Conservation (phyloP, 2,329 filamentous ascomycete genomes). For the Ceratocystis destructans region DNA sequence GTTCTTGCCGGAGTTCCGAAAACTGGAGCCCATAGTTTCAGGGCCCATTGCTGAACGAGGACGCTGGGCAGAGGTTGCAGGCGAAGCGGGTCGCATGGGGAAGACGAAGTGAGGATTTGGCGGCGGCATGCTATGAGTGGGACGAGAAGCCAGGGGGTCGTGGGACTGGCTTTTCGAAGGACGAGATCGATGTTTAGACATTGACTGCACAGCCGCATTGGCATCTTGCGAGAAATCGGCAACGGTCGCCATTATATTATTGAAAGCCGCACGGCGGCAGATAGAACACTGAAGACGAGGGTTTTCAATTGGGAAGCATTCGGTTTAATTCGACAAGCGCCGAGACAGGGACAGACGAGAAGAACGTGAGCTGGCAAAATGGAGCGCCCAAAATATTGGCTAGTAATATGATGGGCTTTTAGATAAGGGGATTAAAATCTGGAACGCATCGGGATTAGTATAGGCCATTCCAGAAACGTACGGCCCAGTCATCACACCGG, state of each 20-base stretch:
- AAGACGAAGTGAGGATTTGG: constrained; percentile 55
- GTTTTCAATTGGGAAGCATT: constrained; percentile 10
- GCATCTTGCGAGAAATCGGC: not conserved
- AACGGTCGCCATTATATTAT: constrained; percentile 15
- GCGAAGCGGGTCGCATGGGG: constrained; percentile 36
- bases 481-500: not conserved
- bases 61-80: constrained; percentile 35
- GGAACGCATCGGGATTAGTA: constrained; percentile 2
- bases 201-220: not conserved
- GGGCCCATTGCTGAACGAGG: constrained; percentile 41
- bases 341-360: not conserved
- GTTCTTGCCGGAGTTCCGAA: constrained; percentile 9
- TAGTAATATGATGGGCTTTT: not conserved
- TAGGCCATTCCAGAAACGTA: not conserved
- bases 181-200: constrained; percentile 11
- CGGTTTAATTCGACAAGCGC: not conserved
- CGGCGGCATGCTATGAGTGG: constrained; percentile 27
- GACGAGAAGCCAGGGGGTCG: constrained; percentile 13
- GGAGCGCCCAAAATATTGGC: not conserved
- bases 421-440: constrained; percentile 11
- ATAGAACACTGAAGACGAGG: not conserved
- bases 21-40: constrained; percentile 24
- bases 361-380: not conserved
- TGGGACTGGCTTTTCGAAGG: constrained; percentile 18
- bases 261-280: constrained; percentile 17